Percentiles rank a stretch among this genome's conserved stretches.
Conservation (phyloP, 495 filamentous ascomycete genomes). For the Aspergillus saccharolyticus region DNA sequence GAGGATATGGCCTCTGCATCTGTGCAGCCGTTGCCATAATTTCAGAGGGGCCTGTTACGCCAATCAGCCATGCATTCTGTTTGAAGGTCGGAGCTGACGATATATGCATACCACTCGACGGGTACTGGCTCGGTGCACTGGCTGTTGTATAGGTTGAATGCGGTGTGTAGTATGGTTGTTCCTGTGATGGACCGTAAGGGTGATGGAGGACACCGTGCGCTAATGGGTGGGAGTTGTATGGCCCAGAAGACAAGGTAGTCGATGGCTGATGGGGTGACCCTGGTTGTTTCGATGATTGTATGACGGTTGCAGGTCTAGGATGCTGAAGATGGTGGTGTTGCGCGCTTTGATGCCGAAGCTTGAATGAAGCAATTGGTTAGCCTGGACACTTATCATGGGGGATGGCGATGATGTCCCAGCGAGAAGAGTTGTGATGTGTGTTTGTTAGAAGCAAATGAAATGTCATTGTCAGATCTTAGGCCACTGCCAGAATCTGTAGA, state of each 20-base stretch:
- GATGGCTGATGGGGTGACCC: conserved; percentile 42
- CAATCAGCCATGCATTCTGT: conserved; percentile 14
- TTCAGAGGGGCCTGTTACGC: conserved; percentile 65
- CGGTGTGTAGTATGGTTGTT: conserved; percentile 62
- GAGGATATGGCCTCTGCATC: conserved; percentile 80
- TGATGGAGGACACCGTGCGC: conserved; percentile 41
- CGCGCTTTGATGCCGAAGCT: conserved; percentile 31
- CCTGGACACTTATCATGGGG: background rate
- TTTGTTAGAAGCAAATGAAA: background rate
- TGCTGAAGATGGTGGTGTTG: conserved; percentile 45
- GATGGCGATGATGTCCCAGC: background rate
- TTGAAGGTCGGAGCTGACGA: background rate
- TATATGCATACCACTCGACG: conserved; percentile 68
- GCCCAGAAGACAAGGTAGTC: conserved; percentile 46
- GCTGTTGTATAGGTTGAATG: conserved; percentile 71
- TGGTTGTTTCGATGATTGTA: conserved; percentile 60
- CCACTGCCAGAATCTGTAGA: background rate
- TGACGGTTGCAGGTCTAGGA: conserved; percentile 58
- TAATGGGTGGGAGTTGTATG: conserved; percentile 53
- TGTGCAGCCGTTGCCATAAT: conserved; percentile 85
- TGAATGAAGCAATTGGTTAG: conserved; percentile 16
- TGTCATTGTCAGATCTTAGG: background rate
- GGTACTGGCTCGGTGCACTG: conserved; percentile 64
- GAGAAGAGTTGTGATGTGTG: background rate
- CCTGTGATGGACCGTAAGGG: conserved; percentile 59